Percentiles rank a stretch among this genome's conserved stretches.
Evolutionary conservation across 148 eudicot genomes (phyloP).

Genomic region (Chenopodium suecicum): DNA sequence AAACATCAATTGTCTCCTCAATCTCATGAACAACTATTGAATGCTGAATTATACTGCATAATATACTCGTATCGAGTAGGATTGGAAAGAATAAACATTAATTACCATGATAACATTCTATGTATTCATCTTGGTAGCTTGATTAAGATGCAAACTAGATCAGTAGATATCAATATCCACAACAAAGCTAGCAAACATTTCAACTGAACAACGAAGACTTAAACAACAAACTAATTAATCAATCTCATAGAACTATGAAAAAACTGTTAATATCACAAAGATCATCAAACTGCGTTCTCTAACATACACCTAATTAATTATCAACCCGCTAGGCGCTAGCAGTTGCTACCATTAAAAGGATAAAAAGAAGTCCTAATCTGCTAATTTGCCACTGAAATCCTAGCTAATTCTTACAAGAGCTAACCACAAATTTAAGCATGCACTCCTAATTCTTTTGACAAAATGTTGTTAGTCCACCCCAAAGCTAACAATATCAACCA

Average conservation of each 20-base stretch:
- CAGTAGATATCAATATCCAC: slow-evolving; percentile 7
- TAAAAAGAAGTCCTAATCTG: neutral
- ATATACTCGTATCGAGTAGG: neutral
- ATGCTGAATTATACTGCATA: neutral
- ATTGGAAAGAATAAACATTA: neutral
- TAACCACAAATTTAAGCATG: neutral
- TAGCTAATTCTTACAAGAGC: slow-evolving; percentile 21
- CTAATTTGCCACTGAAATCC: neutral
- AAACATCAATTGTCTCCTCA: neutral
- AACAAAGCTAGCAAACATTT: neutral
- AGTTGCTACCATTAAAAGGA: neutral
- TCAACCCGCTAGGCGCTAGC: neutral
- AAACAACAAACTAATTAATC: neutral
- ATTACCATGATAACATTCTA: neutral
- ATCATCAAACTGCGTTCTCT: slow-evolving; percentile 8
- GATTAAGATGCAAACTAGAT: too few relatives aligned
- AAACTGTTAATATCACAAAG: slow-evolving; percentile 17
- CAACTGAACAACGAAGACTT: neutral
- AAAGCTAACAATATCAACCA: slow-evolving; percentile 12
- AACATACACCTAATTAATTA: neutral
- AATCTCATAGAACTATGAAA: neutral
- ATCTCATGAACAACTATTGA: neutral
- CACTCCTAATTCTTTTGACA: neutral
- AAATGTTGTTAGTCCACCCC: slow-evolving; percentile 25
- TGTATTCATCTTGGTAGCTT: neutral